Evolutionary conservation across 2,329 filamentous ascomycete species (phyloP).

Genomic region (Lachnellula occidentalis): DNA sequence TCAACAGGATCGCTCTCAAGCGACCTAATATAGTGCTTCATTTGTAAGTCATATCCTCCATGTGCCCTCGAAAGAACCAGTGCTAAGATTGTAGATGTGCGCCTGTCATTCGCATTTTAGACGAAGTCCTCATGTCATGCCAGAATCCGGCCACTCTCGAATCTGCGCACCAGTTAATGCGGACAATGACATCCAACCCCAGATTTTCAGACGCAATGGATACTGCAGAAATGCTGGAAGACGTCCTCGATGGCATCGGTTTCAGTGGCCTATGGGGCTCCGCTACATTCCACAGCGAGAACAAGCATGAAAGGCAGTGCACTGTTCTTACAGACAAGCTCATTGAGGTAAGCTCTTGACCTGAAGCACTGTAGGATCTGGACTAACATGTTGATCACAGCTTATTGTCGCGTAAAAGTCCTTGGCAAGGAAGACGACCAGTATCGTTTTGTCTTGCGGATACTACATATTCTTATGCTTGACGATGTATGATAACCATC

Average conservation of each 20-base stretch:
- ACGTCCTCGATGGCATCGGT: slow-evolving; percentile 53
- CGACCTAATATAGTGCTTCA: slow-evolving; percentile 53
- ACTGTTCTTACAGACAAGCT: slow-evolving; percentile 27
- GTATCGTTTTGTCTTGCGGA: neutral
- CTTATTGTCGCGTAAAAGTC: slow-evolving; percentile 16
- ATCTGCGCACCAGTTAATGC: slow-evolving; percentile 54
- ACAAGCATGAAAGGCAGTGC: slow-evolving; percentile 30
- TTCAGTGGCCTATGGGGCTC: slow-evolving; percentile 57
- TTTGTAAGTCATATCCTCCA: slow-evolving; percentile 42
- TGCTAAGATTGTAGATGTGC: slow-evolving; percentile 40
- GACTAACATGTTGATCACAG: slow-evolving; percentile 1
- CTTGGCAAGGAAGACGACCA: neutral
- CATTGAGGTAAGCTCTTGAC: slow-evolving; percentile 23
- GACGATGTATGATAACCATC: slow-evolving; percentile 11
- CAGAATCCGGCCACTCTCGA: slow-evolving; percentile 56
- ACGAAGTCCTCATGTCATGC: slow-evolving; percentile 54
- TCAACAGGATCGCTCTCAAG: slow-evolving; percentile 49
- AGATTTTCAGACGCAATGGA: slow-evolving; percentile 45
- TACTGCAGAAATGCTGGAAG: slow-evolving; percentile 43
- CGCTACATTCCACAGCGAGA: slow-evolving; percentile 28
- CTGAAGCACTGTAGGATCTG: neutral
- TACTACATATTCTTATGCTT: slow-evolving; percentile 4
- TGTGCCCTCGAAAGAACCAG: neutral
- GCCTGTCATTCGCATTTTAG: slow-evolving; percentile 52
- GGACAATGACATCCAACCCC: slow-evolving; percentile 50